These are phyloP conservation scores for Cyclaneusma minus DNA, from an alignment of 2,329 filamentous ascomycete genomes.

Conservation along the genomic window DNA sequence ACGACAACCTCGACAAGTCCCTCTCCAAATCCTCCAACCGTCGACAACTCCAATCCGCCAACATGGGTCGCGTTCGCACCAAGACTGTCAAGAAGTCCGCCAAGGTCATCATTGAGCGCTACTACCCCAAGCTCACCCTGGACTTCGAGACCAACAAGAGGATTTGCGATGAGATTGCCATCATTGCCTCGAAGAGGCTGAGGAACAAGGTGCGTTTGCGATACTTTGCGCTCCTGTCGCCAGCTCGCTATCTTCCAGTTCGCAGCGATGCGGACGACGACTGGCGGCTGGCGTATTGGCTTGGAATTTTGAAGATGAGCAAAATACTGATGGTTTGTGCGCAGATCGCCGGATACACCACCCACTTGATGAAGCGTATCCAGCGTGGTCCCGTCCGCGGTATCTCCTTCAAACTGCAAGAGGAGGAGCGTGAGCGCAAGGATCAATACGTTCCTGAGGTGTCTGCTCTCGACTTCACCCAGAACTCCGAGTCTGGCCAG, in stretches of 20 bases:
- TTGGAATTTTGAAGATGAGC: slow-evolving; percentile 3
- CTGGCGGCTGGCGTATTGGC: too few species aligned
- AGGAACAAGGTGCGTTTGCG: slow-evolving; percentile 88
- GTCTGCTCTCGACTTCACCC: slow-evolving; percentile 94
- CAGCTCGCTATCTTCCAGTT: too few species aligned
- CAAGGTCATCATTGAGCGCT: slow-evolving; percentile 99
- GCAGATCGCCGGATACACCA: slow-evolving; percentile 95
- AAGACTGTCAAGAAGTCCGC: slow-evolving; percentile 68
- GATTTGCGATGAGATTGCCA: slow-evolving; percentile 99
- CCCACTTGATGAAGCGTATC: slow-evolving; percentile 99
- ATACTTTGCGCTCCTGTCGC: too few species aligned
- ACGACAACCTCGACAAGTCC: slow-evolving; percentile 9
- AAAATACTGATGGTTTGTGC: slow-evolving; percentile 1
- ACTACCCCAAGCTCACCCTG: slow-evolving; percentile 94
- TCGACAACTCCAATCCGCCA: slow-evolving; percentile 15
- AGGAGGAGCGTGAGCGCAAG: slow-evolving; percentile 99
- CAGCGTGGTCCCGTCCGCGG: slow-evolving; percentile 97
- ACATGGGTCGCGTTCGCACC: slow-evolving; percentile 27
- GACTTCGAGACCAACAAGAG: slow-evolving; percentile 99
- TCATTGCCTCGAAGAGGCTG: slow-evolving; percentile 97
- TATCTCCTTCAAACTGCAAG: slow-evolving; percentile 99
- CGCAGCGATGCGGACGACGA: too few species aligned
- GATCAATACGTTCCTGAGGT: slow-evolving; percentile 99
- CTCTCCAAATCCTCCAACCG: slow-evolving; percentile 4
- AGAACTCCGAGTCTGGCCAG: slow-evolving; percentile 84